Percentiles rank a stretch among this genome's conserved stretches.
These are phyloP conservation scores for Ascochyta lentis DNA, from an alignment of 2,329 filamentous ascomycete species.

Conservation along the genomic window DNA sequence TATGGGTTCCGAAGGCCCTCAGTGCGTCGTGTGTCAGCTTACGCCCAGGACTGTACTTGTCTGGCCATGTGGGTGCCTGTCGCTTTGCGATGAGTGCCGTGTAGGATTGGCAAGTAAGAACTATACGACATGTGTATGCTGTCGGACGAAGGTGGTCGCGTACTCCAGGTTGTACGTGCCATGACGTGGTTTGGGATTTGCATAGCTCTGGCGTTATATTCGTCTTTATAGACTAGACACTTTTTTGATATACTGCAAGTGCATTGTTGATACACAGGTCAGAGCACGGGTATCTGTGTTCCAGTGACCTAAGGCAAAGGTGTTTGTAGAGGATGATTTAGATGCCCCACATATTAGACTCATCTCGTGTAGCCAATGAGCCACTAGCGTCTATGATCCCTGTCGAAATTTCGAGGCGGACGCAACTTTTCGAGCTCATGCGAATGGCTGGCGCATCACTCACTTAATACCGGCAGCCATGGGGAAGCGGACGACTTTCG, in stretches of 20 bases:
- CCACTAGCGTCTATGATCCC: slow-evolving; percentile 1
- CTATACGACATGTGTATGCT: slow-evolving; percentile 95
- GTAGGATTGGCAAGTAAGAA: slow-evolving; percentile 96
- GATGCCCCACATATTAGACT: slow-evolving; percentile 9
- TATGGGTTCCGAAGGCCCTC: slow-evolving; percentile 76
- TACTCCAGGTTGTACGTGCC: slow-evolving; percentile 94
- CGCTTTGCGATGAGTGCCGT: slow-evolving; percentile 92
- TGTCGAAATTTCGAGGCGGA: slow-evolving; percentile 11
- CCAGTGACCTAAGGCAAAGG: too few species aligned
- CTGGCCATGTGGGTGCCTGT: slow-evolving; percentile 95
- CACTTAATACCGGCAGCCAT: slow-evolving; percentile 24
- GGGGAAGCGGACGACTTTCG: slow-evolving; percentile 45
- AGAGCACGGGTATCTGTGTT: too few species aligned
- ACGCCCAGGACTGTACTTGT: slow-evolving; percentile 87
- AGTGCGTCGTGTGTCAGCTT: slow-evolving; percentile 92
- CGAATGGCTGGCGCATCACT: slow-evolving; percentile 4
- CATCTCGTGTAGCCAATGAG: not conserved
- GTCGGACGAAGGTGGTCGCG: slow-evolving; percentile 83
- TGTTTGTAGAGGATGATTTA: not conserved
- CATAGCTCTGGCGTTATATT: not conserved
- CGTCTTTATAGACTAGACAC: not conserved
- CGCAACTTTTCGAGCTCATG: slow-evolving; percentile 16
- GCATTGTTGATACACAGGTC: not conserved
- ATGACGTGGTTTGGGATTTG: slow-evolving; percentile 40
- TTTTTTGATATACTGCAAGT: not conserved